phyloP scores from a whole-genome alignment of 352 stramenopile genomes.

The Pythium periplocum region DNA sequence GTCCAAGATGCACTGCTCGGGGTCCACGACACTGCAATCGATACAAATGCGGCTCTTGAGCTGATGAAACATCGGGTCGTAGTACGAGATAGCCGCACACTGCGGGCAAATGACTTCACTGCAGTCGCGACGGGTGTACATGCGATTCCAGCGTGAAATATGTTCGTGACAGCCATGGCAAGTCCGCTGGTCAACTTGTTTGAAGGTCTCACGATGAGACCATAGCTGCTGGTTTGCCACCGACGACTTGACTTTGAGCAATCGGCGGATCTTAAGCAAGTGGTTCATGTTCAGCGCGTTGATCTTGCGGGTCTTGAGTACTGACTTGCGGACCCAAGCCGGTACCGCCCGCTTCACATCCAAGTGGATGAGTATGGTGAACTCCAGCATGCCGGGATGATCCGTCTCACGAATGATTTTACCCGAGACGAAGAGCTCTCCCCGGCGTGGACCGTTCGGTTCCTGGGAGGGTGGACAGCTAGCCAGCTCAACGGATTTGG shows the following conservation, averaged over 20 bases:
- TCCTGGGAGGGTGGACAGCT: constrained; percentile 54
- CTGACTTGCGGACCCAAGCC: constrained; percentile 43
- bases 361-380: constrained; percentile 49
- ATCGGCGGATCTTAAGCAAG: constrained; percentile 56
- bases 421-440: constrained; percentile 47
- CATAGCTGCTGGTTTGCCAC: too few species aligned
- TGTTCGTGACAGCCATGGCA: constrained; percentile 52
- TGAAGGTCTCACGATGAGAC: too few species aligned
- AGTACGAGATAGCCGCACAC: constrained; percentile 51
- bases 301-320: constrained; percentile 40
- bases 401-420: constrained; percentile 61
- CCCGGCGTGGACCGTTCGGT: constrained; percentile 40
- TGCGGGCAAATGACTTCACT: constrained; percentile 57
- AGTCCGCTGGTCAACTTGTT: constrained; percentile 18
- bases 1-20: too few species aligned
- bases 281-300: constrained; percentile 52
- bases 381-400: constrained; percentile 43
- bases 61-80: constrained; percentile 26
- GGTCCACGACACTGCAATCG: constrained; percentile 22
- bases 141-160: constrained; percentile 60
- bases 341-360: constrained; percentile 32
- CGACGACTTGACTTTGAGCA: constrained; percentile 9
- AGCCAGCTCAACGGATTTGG: constrained; percentile 59
- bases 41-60: constrained; percentile 53
- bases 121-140: constrained; percentile 57